A percentile compares a stretch with the other conserved stretches of the same genome.
Evolutionary conservation across 1,284 basidiomycete genomes (phyloP).

Genomic region (Inonotus hispidus): DNA sequence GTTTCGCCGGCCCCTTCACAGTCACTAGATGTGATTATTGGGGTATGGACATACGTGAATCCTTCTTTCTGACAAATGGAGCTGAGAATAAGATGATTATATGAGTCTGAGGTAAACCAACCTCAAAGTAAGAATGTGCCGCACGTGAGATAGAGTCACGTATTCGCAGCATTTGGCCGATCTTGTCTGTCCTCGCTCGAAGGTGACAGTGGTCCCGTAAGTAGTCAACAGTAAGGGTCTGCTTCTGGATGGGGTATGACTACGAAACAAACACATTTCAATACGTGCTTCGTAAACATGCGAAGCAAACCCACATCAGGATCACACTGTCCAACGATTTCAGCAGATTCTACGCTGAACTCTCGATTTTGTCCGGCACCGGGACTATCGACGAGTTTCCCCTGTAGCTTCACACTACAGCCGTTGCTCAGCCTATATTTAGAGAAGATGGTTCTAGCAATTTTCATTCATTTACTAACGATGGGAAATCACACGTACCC

Average conservation of each 20-base stretch:
- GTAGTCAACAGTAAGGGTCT: constrained; percentile 67
- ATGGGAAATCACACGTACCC: background rate
- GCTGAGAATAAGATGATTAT: background rate
- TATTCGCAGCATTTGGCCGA: constrained; percentile 70
- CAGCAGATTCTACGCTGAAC: constrained; percentile 60
- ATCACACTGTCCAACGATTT: constrained; percentile 71
- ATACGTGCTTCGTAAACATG: background rate
- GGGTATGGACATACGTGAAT: constrained; percentile 79
- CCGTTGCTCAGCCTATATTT: constrained; percentile 64
- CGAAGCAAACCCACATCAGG: constrained; percentile 46
- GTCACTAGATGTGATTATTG: constrained; percentile 86
- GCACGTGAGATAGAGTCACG: constrained; percentile 54
- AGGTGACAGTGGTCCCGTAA: constrained; percentile 82
- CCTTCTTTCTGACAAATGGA: constrained; percentile 51
- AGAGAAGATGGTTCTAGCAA: background rate
- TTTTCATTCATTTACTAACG: too few relatives aligned
- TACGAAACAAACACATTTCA: constrained; percentile 25
- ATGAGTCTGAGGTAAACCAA: constrained; percentile 29
- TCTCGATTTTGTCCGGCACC: constrained; percentile 72
- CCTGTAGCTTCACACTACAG: constrained; percentile 62
- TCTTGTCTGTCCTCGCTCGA: constrained; percentile 68
- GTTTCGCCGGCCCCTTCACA: constrained; percentile 98
- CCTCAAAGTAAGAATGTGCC: constrained; percentile 64
- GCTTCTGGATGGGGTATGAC: constrained; percentile 87
- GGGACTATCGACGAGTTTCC: constrained; percentile 58